Percentiles rank a stretch among this genome's conserved stretches.
Evolutionary conservation across 2,329 filamentous ascomycete genomes (phyloP).

Genomic region (Botrytis tulipae): DNA sequence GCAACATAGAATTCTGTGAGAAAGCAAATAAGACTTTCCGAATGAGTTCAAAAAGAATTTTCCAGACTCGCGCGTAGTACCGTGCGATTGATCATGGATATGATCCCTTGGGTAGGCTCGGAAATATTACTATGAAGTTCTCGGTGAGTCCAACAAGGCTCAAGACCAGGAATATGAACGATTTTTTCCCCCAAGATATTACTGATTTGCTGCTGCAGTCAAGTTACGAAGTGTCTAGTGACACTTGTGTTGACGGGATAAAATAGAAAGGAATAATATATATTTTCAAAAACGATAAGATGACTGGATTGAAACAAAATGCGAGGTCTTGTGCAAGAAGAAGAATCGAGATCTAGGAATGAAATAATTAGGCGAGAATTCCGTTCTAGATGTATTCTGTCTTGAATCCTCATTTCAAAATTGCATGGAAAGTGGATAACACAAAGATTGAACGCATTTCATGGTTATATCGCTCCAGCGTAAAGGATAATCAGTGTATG

Average conservation of each 20-base stretch:
- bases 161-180: not conserved
- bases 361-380: not conserved
- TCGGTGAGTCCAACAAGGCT: not conserved
- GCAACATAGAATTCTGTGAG: rapidly evolving
- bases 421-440: not conserved
- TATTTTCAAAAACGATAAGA: not conserved
- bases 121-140: too few species aligned
- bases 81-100: too few species aligned
- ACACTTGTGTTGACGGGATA: not conserved
- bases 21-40: not conserved
- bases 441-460: not conserved
- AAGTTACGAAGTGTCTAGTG: not conserved
- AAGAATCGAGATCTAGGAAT: not conserved
- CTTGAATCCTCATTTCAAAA: not conserved
- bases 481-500: not conserved
- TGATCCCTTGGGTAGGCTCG: not conserved
- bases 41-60: not conserved
- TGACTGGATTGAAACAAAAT: not conserved
- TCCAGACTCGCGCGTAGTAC: rapidly evolving
- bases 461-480: not conserved
- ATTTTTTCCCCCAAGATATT: not conserved
- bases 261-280: not conserved
- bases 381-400: not conserved
- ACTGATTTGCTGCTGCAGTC: not conserved
- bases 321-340: not conserved